Conservation (phyloP, 805 yeast species). For the Candida tibetensis region DNA sequence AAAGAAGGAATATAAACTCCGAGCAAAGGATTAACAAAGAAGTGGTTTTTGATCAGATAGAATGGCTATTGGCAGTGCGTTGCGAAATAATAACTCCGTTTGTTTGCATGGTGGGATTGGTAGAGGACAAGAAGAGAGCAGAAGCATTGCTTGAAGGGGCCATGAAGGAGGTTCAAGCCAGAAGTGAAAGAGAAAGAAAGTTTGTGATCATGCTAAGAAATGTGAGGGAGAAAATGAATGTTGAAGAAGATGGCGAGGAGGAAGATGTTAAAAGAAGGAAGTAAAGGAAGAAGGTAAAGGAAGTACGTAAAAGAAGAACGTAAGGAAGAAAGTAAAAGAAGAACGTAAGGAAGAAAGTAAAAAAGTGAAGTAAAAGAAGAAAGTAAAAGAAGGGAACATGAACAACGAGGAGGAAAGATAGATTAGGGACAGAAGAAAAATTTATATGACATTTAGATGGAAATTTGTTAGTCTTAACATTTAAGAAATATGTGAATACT, state of each 20-base stretch:
- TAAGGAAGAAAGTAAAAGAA: neutral
- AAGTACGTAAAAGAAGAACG: neutral
- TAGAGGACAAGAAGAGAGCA: neutral
- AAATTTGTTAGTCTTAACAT: too few relatives aligned
- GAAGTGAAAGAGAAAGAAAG: neutral
- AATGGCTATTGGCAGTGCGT: conserved; percentile 14
- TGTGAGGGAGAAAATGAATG: neutral
- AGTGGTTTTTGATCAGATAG: conserved; percentile 3
- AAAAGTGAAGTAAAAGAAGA: neutral
- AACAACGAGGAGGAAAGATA: too few relatives aligned
- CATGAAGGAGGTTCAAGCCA: neutral
- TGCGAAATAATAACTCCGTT: conserved; percentile 13
- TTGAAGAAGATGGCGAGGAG: neutral
- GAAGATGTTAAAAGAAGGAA: neutral
- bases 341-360: neutral
- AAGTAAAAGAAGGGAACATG: too few relatives aligned
- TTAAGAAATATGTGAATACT: neutral
- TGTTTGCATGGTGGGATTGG: neutral
- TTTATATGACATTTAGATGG: too few relatives aligned
- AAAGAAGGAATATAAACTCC: neutral
- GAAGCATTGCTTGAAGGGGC: neutral
- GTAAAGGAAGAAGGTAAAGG: neutral
- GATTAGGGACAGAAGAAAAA: too few relatives aligned
- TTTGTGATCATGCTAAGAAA: neutral
- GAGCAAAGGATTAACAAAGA: neutral